phyloP scores from a whole-genome alignment of 176 grass and related monocot species.

The Stipa capillata region DNA sequence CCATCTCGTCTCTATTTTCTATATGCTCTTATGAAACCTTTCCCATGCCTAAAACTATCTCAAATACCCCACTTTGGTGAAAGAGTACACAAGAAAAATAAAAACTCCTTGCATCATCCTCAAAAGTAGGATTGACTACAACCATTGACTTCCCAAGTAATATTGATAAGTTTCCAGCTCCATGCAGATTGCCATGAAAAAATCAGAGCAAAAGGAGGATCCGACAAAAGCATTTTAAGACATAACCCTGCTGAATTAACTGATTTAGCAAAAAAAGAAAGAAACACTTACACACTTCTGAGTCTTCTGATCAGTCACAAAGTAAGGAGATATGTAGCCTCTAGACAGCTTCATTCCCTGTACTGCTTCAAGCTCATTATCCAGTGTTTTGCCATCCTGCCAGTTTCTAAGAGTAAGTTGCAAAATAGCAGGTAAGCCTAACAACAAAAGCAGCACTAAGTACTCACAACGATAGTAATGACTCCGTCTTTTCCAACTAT shows the following conservation, averaged over 20 bases:
- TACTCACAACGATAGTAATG: conserved; percentile 81
- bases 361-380: conserved; percentile 77
- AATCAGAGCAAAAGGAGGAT: background rate
- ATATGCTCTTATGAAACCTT: background rate
- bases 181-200: background rate
- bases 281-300: conserved; percentile 99
- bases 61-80: background rate
- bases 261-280: background rate
- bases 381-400: conserved; percentile 81
- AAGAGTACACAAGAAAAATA: background rate
- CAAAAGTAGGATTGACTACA: background rate
- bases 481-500: conserved; percentile 92
- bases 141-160: background rate
- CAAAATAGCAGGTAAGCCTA: background rate
- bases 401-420: conserved; percentile 20
- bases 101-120: background rate
- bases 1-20: background rate
- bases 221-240: background rate
- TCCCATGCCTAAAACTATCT: background rate
- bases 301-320: conserved; percentile 80
- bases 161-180: background rate
- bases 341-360: conserved; percentile 94
- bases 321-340: conserved; percentile 97
- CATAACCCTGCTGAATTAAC: background rate
- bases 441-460: conserved; percentile 14